Evolutionary conservation across 2,329 filamentous ascomycete species (phyloP).

Genomic region (Monilinia aucupariae): DNA sequence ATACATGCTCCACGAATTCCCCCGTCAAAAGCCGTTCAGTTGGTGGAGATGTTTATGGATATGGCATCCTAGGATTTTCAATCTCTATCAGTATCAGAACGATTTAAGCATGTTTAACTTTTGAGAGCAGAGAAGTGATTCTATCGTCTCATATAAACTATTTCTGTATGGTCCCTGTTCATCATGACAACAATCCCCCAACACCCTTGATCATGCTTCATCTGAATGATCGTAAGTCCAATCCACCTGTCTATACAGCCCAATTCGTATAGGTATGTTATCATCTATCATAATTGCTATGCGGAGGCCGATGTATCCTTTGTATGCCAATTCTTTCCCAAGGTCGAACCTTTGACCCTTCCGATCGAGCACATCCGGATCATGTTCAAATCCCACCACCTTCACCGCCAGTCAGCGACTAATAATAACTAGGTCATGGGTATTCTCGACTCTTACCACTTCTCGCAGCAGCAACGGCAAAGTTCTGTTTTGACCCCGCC

Average conservation of each 20-base stretch:
- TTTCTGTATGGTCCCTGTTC: neutral
- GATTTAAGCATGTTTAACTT: neutral
- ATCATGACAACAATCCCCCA: neutral
- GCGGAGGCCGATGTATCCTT: neutral
- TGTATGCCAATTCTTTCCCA: neutral
- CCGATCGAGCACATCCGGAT: neutral
- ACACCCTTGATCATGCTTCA: neutral
- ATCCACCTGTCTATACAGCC: neutral
- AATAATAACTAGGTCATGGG: neutral
- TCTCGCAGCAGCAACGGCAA: slow-evolving; percentile 30
- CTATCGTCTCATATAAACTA: neutral
- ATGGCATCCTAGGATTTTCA: neutral
- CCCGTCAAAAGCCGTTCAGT: neutral
- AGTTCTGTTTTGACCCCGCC: slow-evolving; percentile 29
- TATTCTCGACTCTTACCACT: slow-evolving; percentile 28
- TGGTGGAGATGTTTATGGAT: neutral
- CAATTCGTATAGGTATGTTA: neutral
- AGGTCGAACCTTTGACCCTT: neutral
- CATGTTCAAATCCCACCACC: slow-evolving; percentile 11
- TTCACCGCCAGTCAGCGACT: slow-evolving; percentile 1
- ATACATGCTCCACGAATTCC: neutral
- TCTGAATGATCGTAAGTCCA: neutral
- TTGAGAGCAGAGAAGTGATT: neutral
- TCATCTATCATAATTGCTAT: neutral
- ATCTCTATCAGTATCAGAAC: neutral